Percentiles rank a stretch among this genome's conserved stretches.
phyloP scores from a whole-genome alignment of 768 basidiomycete genomes.

The Gyrodon lividus region DNA sequence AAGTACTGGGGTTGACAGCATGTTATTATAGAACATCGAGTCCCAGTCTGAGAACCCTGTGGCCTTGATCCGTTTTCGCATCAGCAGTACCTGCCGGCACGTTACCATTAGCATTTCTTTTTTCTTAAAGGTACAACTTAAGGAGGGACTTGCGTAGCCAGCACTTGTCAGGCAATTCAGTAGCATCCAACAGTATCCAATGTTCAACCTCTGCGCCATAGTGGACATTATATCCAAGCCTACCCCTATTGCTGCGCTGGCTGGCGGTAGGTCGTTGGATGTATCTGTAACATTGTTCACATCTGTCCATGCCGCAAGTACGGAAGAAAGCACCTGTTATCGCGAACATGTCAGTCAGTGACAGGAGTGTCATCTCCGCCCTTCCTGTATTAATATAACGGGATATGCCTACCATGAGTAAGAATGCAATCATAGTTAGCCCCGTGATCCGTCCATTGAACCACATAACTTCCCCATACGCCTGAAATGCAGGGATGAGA shows the following conservation, averaged over 20 bases:
- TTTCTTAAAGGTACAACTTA: neutral
- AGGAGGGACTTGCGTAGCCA: constrained; percentile 65
- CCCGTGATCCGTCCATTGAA: constrained; percentile 88
- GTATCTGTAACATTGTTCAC: constrained; percentile 43
- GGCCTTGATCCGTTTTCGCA: constrained; percentile 94
- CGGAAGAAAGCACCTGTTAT: constrained; percentile 79
- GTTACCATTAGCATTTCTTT: constrained; percentile 3
- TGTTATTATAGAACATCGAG: constrained; percentile 98
- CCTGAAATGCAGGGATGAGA: constrained; percentile 43
- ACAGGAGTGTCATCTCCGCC: neutral
- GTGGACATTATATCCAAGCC: constrained; percentile 39
- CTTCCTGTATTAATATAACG: neutral
- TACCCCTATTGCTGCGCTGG: constrained; percentile 26
- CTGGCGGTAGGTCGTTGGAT: constrained; percentile 24
- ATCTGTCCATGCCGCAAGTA: constrained; percentile 97
- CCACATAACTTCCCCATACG: constrained; percentile 97
- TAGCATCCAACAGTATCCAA: constrained; percentile 97
- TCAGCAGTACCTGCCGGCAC: constrained; percentile 72
- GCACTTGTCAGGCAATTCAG: constrained; percentile 89
- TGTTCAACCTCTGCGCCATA: constrained; percentile 55
- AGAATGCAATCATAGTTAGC: constrained; percentile 85
- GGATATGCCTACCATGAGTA: constrained; percentile 76
- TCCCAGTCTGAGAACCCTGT: constrained; percentile 99
- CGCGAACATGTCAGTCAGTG: neutral
- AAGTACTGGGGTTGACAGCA: constrained; percentile 91